These are phyloP conservation scores for Zelonia costaricensis DNA, from an alignment of 208 protist genomes.

Conservation along the genomic window DNA sequence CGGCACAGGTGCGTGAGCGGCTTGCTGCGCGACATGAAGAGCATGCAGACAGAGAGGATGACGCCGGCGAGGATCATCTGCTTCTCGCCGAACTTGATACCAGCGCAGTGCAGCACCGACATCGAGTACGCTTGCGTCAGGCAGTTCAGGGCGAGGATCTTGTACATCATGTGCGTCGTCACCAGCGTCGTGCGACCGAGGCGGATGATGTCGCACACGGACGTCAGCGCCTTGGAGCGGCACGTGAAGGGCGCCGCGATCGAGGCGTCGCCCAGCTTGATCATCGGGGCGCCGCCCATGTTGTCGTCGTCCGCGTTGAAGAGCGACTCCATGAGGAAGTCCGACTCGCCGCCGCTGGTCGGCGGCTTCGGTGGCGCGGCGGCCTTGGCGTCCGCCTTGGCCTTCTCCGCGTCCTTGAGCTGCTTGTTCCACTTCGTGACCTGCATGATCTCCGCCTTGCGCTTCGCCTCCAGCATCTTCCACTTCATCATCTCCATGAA, in stretches of 20 bases:
- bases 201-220: slow-evolving; percentile 94
- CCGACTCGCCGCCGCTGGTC: slow-evolving; percentile 35
- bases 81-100: slow-evolving; percentile 96
- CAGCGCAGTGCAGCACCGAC: slow-evolving; percentile 97
- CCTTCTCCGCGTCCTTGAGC: slow-evolving; percentile 57
- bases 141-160: slow-evolving; percentile 99
- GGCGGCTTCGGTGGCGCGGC: slow-evolving; percentile 36
- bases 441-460: slow-evolving; percentile 83
- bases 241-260: slow-evolving; percentile 95
- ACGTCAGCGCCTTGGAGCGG: slow-evolving; percentile 86
- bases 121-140: slow-evolving; percentile 97
- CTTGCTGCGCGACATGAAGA: slow-evolving; percentile 97
- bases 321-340: slow-evolving; percentile 90
- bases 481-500: slow-evolving; percentile 80
- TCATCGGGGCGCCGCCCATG: slow-evolving; percentile 84
- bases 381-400: slow-evolving; percentile 52
- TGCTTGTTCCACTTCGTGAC: slow-evolving; percentile 83
- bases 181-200: slow-evolving; percentile 98
- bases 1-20: slow-evolving; percentile 91
- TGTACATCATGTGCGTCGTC: slow-evolving; percentile 99
- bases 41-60: slow-evolving; percentile 96
- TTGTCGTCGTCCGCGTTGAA: slow-evolving; percentile 79
- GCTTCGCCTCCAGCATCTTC: slow-evolving; percentile 83
- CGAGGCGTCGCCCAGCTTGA: slow-evolving; percentile 93
- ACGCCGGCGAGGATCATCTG: slow-evolving; percentile 97